These are phyloP conservation scores for Viridothelium virens DNA, from an alignment of 495 filamentous ascomycete genomes.

Conservation along the genomic window DNA sequence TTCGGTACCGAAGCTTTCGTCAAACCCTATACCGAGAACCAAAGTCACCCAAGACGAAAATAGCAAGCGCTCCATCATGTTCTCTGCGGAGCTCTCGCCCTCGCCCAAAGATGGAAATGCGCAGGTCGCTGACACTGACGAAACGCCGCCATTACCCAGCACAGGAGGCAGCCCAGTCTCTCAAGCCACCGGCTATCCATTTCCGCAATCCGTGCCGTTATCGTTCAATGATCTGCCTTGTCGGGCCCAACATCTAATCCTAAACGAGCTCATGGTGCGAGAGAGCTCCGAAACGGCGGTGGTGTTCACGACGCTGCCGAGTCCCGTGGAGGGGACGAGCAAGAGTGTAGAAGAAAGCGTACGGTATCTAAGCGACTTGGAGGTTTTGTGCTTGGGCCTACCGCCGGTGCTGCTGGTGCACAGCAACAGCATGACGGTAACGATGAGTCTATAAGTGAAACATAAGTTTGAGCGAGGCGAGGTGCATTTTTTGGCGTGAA, in stretches of 20 bases:
- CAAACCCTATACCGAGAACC: conserved; percentile 66
- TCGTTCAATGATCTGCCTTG: conserved; percentile 80
- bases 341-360: conserved; percentile 59
- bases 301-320: conserved; percentile 73
- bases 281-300: conserved; percentile 68
- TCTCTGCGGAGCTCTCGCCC: conserved; percentile 29
- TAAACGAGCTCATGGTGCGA: conserved; percentile 72
- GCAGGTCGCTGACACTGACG: neutral
- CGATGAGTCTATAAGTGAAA: conserved; percentile 58
- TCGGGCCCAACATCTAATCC: conserved; percentile 72
- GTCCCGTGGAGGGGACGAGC: conserved; percentile 59
- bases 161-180: neutral
- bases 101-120: neutral
- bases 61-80: conserved; percentile 70
- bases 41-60: conserved; percentile 56
- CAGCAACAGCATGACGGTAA: conserved; percentile 86
- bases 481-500: neutral
- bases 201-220: conserved; percentile 53
- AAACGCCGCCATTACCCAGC: neutral
- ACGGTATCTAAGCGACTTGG: conserved; percentile 57
- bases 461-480: neutral
- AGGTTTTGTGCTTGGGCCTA: conserved; percentile 47
- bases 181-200: conserved; percentile 44
- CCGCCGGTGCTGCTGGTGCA: conserved; percentile 71
- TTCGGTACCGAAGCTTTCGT: conserved; percentile 55